These are phyloP conservation scores for Marasmius sp. DNA, from an alignment of 1,284 basidiomycete species.

Conservation along the genomic window DNA sequence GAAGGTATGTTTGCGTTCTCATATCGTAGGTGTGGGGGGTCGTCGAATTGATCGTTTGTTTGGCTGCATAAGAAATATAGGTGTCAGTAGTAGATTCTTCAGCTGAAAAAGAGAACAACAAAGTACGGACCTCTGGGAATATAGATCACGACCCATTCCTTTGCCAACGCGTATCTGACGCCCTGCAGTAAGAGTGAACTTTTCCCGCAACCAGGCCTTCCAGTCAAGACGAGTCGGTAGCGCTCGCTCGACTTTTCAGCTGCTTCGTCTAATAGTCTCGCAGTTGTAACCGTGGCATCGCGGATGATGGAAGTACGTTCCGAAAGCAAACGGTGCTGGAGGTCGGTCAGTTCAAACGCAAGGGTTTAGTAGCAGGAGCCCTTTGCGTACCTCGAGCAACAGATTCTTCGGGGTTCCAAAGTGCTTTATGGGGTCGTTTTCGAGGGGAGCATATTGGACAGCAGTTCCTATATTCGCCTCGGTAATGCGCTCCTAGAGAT, in stretches of 20 bases:
- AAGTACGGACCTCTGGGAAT: conserved; percentile 69
- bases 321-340: conserved; percentile 65
- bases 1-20: conserved; percentile 76
- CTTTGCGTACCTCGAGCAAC: conserved; percentile 54
- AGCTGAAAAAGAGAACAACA: not conserved
- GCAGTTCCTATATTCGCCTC: conserved; percentile 38
- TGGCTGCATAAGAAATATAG: conserved; percentile 47
- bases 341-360: not conserved
- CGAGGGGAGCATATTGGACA: conserved; percentile 38
- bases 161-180: conserved; percentile 69
- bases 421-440: conserved; percentile 51
- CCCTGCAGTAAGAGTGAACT: conserved; percentile 81
- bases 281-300: conserved; percentile 53
- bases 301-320: conserved; percentile 69
- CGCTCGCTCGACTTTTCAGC: conserved; percentile 40
- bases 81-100: not conserved
- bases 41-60: conserved; percentile 74
- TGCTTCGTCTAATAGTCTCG: conserved; percentile 51
- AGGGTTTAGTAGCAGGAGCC: not conserved
- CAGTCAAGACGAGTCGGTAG: conserved; percentile 68
- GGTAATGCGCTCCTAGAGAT: conserved; percentile 36
- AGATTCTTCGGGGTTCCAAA: conserved; percentile 69
- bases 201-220: conserved; percentile 82
- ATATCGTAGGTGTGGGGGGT: conserved; percentile 77
- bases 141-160: conserved; percentile 86